A percentile compares a stretch with the other conserved stretches of the same genome.
phyloP scores from a whole-genome alignment of 2,329 filamentous ascomycete species.

The Eurotiales sp. region DNA sequence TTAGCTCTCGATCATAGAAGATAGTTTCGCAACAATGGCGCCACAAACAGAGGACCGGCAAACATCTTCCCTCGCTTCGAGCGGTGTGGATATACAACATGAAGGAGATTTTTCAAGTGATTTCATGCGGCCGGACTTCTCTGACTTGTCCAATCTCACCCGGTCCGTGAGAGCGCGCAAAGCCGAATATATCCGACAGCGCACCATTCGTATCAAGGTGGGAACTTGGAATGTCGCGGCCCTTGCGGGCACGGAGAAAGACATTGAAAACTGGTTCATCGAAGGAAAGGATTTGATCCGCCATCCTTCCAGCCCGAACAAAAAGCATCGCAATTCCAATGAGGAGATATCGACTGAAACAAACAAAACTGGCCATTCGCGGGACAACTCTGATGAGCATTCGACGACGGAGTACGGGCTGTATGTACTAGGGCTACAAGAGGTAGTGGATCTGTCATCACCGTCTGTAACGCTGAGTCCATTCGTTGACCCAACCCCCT shows the following conservation, averaged over 20 bases:
- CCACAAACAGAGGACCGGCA: slow-evolving; percentile 2
- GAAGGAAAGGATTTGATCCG: slow-evolving; percentile 58
- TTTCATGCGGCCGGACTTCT: slow-evolving; percentile 16
- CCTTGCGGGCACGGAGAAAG: slow-evolving; percentile 78
- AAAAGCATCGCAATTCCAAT: slow-evolving; percentile 18
- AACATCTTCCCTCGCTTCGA: background rate
- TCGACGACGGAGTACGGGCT: slow-evolving; percentile 67
- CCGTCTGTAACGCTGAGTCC: slow-evolving; percentile 72
- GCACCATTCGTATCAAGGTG: slow-evolving; percentile 77
- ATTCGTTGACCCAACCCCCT: slow-evolving; percentile 68
- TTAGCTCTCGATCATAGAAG: background rate
- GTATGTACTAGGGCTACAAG: slow-evolving; percentile 87
- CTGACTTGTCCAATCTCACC: slow-evolving; percentile 45
- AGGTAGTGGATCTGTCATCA: slow-evolving; percentile 81
- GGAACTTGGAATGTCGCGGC: slow-evolving; percentile 94
- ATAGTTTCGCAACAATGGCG: slow-evolving; percentile 6
- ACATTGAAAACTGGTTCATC: slow-evolving; percentile 85
- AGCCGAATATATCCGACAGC: slow-evolving; percentile 72
- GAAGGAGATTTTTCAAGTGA: slow-evolving; percentile 17
- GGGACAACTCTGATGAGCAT: slow-evolving; percentile 37
- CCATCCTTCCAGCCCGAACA: slow-evolving; percentile 15
- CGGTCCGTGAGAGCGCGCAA: slow-evolving; percentile 66
- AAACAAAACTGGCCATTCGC: slow-evolving; percentile 17
- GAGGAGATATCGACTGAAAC: slow-evolving; percentile 44
- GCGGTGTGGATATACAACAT: background rate